phyloP scores from a whole-genome alignment of 2,329 filamentous ascomycete genomes.

The Fusarium sp. region DNA sequence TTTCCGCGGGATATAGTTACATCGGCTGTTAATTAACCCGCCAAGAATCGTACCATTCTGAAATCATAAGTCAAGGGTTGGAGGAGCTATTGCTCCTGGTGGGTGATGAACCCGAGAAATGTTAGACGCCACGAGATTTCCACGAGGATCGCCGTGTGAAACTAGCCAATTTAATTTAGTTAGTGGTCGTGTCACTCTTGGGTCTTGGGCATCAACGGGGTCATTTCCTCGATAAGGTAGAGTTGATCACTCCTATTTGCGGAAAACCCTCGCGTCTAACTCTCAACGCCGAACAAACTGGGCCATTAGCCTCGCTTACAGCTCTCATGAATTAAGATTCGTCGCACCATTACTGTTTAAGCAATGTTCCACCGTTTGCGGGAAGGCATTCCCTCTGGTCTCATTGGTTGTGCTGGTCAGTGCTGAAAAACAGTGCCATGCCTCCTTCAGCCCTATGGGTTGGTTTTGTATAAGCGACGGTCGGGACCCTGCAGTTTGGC shows the following conservation, averaged over 20 bases:
- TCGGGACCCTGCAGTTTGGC: not conserved
- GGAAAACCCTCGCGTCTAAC: not conserved
- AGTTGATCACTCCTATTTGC: not conserved
- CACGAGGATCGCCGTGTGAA: not conserved
- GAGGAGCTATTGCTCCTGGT: not conserved
- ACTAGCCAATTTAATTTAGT: not conserved
- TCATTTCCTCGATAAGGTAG: no score
- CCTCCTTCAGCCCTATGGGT: conserved; percentile 19
- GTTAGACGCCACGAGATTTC: not conserved
- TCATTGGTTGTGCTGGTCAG: not conserved
- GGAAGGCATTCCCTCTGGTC: not conserved
- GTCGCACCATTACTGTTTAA: not conserved
- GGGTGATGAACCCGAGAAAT: not conserved
- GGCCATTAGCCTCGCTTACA: not conserved
- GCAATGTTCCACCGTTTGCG: not conserved
- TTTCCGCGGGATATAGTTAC: not conserved
- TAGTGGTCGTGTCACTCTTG: not conserved
- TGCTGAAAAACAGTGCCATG: not conserved
- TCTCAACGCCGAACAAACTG: not conserved
- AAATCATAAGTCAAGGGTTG: not conserved
- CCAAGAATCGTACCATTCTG: not conserved
- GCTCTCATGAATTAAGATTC: not conserved
- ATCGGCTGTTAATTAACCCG: not conserved
- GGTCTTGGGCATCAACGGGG: not conserved
- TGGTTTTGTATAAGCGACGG: not conserved